Base-by-base conservation (phyloP, 1,139 yeast genomes). In the Yamadazyma friedrichii region DNA sequence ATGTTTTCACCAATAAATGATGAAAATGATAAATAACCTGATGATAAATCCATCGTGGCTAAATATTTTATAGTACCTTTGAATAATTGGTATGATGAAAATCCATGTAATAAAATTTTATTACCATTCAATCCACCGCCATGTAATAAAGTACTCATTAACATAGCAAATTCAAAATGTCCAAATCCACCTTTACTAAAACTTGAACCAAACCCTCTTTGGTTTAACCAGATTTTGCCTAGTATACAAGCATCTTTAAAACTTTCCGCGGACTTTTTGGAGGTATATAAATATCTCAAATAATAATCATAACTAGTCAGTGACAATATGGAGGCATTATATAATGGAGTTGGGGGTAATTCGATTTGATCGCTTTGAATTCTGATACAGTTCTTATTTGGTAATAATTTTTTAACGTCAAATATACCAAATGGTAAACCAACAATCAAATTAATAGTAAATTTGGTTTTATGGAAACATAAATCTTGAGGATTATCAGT, bases 71-170 rank as follows among this genome's bases (percentile, higher is more conserved):
- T 73, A 2, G 88, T 80, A 56, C 95, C 96, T 60, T 88, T 89
- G 68, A 93, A 93, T 42, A 93, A 67, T 64, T 93, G 98, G 59
- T 89, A 93, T 24, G 95, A 84, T 3, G 96, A 88, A 59, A 86
- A 91, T 1, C 98, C 98, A 52, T 83, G 84, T 35, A 89, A 63
- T 43, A 93, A 69, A 26, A 88, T 82, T 54, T 82, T 84, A 54
- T 84, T 84, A 15, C 94, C 91, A 49, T 74, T 76, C 9, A 70
- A 61, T 39, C 95, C 94, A 52, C 96, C 96, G 51, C 97, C 96
- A 49, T 83, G 81, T 33, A 93, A 68, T 43, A 93, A 67, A 1
- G 89, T 85, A 34, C 95, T 83, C 82, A 88, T 79, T 38, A 91
- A 63, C 35, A 84, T 67, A 20, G 93, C 83, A 64, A 89, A 89